Percentiles rank a stretch among this genome's conserved stretches.
Evolutionary conservation across 1,139 yeast genomes (phyloP).

Genomic region (Meyerozyma sp.): DNA sequence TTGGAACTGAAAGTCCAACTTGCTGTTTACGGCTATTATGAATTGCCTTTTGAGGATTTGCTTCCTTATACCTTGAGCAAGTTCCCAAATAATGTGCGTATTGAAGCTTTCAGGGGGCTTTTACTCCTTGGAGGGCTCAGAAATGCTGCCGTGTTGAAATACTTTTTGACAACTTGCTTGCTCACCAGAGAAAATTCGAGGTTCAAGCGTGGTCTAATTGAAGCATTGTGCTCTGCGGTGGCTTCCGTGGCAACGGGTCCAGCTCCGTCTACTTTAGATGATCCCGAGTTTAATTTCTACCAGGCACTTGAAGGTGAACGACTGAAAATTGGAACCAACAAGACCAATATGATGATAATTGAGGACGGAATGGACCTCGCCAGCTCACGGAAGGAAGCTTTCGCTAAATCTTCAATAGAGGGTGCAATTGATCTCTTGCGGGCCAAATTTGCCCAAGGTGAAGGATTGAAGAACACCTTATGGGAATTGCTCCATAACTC

Average conservation of each 20-base stretch:
- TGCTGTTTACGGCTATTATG: constrained; percentile 52
- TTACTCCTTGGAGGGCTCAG: constrained; percentile 73
- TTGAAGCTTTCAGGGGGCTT: constrained; percentile 67
- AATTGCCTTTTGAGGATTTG: constrained; percentile 46
- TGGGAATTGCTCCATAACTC: constrained; percentile 73
- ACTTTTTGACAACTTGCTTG: constrained; percentile 54
- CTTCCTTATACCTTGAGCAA: constrained; percentile 48
- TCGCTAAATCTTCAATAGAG: constrained; percentile 42
- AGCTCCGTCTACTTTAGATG: constrained; percentile 47
- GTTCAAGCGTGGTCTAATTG: constrained; percentile 47
- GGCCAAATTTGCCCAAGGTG: constrained; percentile 59
- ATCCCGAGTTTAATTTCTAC: constrained; percentile 48
- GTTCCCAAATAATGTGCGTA: constrained; percentile 49
- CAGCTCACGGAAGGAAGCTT: constrained; percentile 38
- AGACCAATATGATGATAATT: constrained; percentile 40
- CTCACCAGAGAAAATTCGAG: constrained; percentile 48
- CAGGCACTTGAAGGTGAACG: constrained; percentile 20
- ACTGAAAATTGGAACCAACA: constrained; percentile 9
- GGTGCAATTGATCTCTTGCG: constrained; percentile 68
- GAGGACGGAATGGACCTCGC: constrained; percentile 36
- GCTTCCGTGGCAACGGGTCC: constrained; percentile 72
- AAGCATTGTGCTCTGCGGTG: constrained; percentile 45
- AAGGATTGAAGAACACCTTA: constrained; percentile 51
- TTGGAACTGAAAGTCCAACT: constrained; percentile 55
- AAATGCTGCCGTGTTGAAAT: constrained; percentile 53